Evolutionary conservation across 345 rosid genomes (phyloP).

Genomic region (Kernera saxatilis): DNA sequence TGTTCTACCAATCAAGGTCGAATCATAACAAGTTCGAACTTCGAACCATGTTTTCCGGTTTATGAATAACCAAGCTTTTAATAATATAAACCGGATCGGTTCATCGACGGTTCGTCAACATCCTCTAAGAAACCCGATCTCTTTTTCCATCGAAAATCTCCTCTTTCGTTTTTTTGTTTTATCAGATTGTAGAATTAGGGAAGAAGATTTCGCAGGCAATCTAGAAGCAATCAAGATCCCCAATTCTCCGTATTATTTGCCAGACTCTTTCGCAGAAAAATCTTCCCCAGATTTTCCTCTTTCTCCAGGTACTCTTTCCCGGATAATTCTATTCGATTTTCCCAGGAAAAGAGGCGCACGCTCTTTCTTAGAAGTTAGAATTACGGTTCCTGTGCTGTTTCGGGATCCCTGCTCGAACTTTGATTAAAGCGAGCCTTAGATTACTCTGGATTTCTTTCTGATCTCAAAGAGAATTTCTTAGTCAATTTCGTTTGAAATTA

Average conservation of each 20-base stretch:
- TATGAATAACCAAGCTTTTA: neutral
- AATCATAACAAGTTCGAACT: no score
- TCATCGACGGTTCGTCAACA: neutral
- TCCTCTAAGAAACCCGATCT: conserved; percentile 2
- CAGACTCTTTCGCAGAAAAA: neutral
- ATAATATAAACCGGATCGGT: conserved; percentile 1
- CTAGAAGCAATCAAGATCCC: conserved; percentile 17
- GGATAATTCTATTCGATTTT: neutral
- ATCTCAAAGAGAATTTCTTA: neutral
- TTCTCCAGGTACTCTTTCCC: conserved; percentile 22
- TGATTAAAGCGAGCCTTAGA: neutral
- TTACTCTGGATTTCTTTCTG: neutral
- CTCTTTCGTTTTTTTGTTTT: neutral
- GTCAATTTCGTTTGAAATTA: neutral
- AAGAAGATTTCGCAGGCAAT: conserved; percentile 20
- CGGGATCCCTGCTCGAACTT: neutral
- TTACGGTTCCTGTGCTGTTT: neutral
- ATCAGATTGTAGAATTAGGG: neutral
- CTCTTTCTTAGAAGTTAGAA: neutral
- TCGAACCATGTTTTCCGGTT: neutral
- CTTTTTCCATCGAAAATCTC: neutral
- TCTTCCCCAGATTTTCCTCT: conserved; percentile 8
- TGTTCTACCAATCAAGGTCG: no score
- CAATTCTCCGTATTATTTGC: neutral
- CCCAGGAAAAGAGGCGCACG: neutral